Evolutionary conservation across 192 early-diverging fungal species (phyloP).

Genomic region (Phycomyces nitens): DNA sequence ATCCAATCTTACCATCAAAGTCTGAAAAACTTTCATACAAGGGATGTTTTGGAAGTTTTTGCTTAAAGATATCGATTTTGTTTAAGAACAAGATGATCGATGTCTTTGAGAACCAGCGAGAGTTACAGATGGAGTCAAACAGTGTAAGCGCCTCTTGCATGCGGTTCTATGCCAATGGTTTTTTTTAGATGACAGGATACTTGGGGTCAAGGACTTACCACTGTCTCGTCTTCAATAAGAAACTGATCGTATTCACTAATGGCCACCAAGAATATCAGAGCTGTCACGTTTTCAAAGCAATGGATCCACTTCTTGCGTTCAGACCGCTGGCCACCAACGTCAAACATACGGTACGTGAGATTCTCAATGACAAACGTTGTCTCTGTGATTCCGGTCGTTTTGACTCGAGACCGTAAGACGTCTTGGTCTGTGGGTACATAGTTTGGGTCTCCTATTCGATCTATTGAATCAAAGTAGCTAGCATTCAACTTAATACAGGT

Average conservation of each 20-base stretch:
- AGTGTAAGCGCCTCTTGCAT: conserved; percentile 97
- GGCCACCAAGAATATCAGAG: conserved; percentile 94
- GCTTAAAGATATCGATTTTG: conserved; percentile 96
- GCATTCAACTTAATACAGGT: too few relatives aligned
- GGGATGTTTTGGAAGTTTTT: conserved; percentile 83
- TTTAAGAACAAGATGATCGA: conserved; percentile 97
- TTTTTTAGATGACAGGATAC: too few relatives aligned
- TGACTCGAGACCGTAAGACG: conserved; percentile 93
- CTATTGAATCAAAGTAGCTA: conserved; percentile 95
- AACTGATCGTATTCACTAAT: conserved; percentile 96
- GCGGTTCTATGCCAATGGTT: conserved; percentile 75
- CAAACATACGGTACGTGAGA: conserved; percentile 94
- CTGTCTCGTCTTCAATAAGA: conserved; percentile 93
- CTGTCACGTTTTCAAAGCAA: conserved; percentile 97
- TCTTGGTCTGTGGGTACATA: conserved; percentile 95
- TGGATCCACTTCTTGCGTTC: conserved; percentile 99
- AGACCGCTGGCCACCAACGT: conserved; percentile 96
- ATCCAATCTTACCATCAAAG: conserved; percentile 67
- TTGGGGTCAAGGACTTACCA: conserved; percentile 51
- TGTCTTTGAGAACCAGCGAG: conserved; percentile 95
- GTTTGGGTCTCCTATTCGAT: conserved; percentile 74
- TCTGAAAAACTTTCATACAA: conserved; percentile 89
- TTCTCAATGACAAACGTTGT: conserved; percentile 91
- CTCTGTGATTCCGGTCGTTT: conserved; percentile 97
- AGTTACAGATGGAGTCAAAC: conserved; percentile 98